These are phyloP conservation scores for Setaria italica DNA, from an alignment of 202 grass and related monocot genomes.

Conservation along the genomic window DNA sequence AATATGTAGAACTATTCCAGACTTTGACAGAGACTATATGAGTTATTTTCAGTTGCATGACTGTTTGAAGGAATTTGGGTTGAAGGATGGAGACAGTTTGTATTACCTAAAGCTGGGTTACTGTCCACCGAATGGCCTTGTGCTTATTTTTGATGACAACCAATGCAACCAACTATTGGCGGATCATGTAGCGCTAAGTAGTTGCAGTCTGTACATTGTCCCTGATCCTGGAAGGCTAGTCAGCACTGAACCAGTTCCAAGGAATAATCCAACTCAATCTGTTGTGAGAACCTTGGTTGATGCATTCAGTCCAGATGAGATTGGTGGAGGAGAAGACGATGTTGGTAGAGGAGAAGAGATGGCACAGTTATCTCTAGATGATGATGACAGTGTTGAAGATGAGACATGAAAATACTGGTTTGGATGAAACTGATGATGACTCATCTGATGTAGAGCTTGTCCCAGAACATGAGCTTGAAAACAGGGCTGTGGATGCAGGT, in stretches of 20 bases:
- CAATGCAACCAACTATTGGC: background rate
- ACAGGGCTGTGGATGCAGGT: background rate
- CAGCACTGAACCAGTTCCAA: background rate
- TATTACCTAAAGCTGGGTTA: conserved; percentile 5
- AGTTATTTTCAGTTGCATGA: background rate
- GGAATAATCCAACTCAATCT: background rate
- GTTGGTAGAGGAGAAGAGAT: background rate
- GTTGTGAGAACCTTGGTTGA: background rate
- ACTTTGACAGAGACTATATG: conserved; percentile 2
- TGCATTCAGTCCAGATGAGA: background rate
- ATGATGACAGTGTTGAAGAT: background rate
- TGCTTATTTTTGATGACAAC: background rate
- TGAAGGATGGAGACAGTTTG: background rate
- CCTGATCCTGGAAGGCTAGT: background rate
- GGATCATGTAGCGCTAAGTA: background rate
- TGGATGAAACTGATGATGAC: background rate
- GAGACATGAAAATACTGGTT: background rate
- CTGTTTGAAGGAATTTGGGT: background rate
- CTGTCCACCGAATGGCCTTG: background rate
- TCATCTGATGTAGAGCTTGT: background rate
- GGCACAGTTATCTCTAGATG: background rate
- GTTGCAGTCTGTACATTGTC: conserved; percentile 11
- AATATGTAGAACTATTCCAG: background rate
- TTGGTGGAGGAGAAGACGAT: background rate
- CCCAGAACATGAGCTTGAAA: background rate